Percentiles rank a stretch among this genome's conserved stretches.
Evolutionary conservation across 2,329 filamentous ascomycete genomes (phyloP).

Genomic region (Plenodomus lindquistii): DNA sequence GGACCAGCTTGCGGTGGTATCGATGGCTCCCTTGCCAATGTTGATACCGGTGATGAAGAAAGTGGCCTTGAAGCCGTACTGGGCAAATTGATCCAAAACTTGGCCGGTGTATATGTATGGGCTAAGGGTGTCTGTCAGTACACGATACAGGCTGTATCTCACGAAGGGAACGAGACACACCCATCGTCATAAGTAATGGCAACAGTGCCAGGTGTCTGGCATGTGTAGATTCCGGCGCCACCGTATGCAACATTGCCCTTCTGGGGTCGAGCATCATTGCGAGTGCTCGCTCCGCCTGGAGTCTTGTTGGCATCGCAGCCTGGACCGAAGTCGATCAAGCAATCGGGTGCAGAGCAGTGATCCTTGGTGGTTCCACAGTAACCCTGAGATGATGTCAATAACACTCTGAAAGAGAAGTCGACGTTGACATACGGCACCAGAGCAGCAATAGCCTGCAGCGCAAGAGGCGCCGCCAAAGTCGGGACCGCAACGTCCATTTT

Average conservation of each 20-base stretch:
- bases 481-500: conserved; percentile 40
- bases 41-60: conserved; percentile 68
- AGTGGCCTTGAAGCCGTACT: conserved; percentile 63
- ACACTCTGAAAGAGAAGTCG: not conserved
- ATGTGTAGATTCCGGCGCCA: conserved; percentile 59
- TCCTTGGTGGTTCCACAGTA: conserved; percentile 59
- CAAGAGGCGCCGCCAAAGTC: conserved; percentile 34
- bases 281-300: conserved; percentile 59
- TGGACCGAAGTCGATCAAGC: conserved; percentile 62
- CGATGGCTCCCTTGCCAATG: conserved; percentile 60
- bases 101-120: conserved; percentile 64
- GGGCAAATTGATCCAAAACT: conserved; percentile 63
- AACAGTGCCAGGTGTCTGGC: conserved; percentile 58
- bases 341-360: conserved; percentile 65
- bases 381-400: conserved; percentile 21
- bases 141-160: too few relatives aligned
- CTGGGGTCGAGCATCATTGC: conserved; percentile 55
- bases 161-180: not conserved
- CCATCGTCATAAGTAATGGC: conserved; percentile 72
- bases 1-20: conserved; percentile 52
- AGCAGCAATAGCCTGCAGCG: conserved; percentile 41
- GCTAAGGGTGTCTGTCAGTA: not conserved
- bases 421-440: conserved; percentile 30
- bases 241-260: conserved; percentile 62
- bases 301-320: conserved; percentile 63